These are phyloP conservation scores for Torulaspora delbrueckii DNA, from an alignment of 805 yeast species.

Conservation along the genomic window DNA sequence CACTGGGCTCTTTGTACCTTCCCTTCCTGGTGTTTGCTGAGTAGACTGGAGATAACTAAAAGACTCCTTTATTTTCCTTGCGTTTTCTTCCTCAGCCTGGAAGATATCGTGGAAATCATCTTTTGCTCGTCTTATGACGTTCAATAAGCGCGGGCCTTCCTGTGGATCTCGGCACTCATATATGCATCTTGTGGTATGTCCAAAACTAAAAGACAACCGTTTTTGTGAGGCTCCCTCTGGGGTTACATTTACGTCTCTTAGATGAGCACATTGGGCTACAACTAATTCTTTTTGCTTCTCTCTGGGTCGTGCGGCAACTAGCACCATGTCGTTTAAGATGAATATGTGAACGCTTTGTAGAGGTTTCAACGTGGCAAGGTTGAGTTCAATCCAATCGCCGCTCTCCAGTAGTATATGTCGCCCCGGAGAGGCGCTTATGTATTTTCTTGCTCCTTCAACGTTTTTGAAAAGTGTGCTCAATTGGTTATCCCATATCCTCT, in stretches of 20 bases:
- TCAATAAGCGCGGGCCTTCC: constrained; percentile 41
- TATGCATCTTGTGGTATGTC: constrained; percentile 15
- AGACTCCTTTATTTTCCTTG: constrained; percentile 43
- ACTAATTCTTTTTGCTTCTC: constrained; percentile 43
- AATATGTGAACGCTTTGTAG: constrained; percentile 71
- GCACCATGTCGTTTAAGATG: constrained; percentile 67
- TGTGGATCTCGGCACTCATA: constrained; percentile 25
- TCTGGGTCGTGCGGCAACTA: constrained; percentile 59
- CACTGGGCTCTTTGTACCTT: constrained; percentile 32
- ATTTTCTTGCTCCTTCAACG: constrained; percentile 88
- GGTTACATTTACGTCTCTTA: constrained; percentile 51
- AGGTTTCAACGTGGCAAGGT: constrained; percentile 79
- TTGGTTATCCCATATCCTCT: constrained; percentile 76
- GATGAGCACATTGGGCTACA: constrained; percentile 76
- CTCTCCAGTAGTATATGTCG: constrained; percentile 76
- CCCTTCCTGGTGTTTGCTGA: constrained; percentile 34
- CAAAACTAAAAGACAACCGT: constrained; percentile 20
- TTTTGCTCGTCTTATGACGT: constrained; percentile 56
- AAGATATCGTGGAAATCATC: constrained; percentile 54
- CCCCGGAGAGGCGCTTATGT: constrained; percentile 67
- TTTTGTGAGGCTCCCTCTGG: constrained; percentile 26
- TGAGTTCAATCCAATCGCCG: constrained; percentile 81
- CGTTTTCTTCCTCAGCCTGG: constrained; percentile 45
- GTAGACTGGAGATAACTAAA: constrained; percentile 37
- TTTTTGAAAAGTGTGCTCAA: constrained; percentile 65